phyloP scores from a whole-genome alignment of 495 filamentous ascomycete species.

The Platismatia glauca region DNA sequence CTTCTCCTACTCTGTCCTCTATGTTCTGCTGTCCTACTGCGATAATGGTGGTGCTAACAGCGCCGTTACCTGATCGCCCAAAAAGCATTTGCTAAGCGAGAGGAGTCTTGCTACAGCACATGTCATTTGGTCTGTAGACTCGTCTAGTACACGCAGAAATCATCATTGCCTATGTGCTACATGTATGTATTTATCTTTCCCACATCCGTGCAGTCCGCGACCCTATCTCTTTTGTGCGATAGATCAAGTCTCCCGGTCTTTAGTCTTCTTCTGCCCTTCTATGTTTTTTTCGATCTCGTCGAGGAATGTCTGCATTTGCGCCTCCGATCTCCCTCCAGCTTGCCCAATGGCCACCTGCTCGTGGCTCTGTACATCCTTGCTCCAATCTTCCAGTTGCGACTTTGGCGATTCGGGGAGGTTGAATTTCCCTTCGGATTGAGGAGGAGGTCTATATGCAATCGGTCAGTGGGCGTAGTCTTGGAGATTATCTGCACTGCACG shows the following conservation, averaged over 20 bases:
- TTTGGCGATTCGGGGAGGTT: not conserved
- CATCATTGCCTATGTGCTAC: not conserved
- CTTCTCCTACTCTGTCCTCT: not conserved
- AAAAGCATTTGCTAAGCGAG: not conserved
- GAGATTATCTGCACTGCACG: not conserved
- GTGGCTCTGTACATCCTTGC: not conserved
- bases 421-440: not conserved
- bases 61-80: not conserved
- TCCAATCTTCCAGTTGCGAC: slow-evolving; percentile 7
- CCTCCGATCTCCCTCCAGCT: not conserved
- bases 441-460: not conserved
- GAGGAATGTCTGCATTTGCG: not conserved
- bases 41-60: not conserved
- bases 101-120: not conserved
- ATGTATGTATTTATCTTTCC: too few species aligned
- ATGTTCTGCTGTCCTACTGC: not conserved
- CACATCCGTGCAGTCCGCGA: too few species aligned
- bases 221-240: not conserved
- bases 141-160: not conserved
- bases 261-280: not conserved
- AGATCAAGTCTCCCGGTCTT: not conserved
- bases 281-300: not conserved
- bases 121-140: not conserved
- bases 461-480: not conserved
- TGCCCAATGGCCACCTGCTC: slow-evolving; percentile 7